Percentiles rank a stretch among this genome's conserved stretches.
Evolutionary conservation across 2,329 filamentous ascomycete species (phyloP).

Genomic region (Aspergillus aculeatus): DNA sequence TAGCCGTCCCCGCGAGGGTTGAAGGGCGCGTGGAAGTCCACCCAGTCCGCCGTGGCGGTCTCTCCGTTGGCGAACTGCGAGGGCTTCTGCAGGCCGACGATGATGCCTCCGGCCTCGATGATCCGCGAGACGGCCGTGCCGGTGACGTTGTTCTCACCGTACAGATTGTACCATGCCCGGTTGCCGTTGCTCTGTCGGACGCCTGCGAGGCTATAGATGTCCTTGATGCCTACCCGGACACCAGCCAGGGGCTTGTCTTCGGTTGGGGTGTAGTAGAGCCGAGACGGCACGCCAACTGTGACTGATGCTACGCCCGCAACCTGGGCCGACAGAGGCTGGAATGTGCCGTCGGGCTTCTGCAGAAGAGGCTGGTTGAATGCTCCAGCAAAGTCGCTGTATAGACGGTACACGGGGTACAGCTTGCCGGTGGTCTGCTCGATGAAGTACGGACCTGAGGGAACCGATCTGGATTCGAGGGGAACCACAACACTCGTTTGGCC

Average conservation of each 20-base stretch:
- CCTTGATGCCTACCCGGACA: constrained; percentile 62
- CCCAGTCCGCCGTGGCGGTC: constrained; percentile 22
- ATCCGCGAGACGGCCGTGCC: constrained; percentile 54
- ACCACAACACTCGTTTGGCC: background rate
- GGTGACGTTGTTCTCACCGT: constrained; percentile 47
- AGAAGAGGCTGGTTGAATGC: background rate
- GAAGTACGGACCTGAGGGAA: constrained; percentile 2
- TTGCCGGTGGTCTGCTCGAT: constrained; percentile 2
- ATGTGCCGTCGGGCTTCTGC: constrained; percentile 2
- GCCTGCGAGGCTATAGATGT: constrained; percentile 60
- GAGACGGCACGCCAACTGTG: constrained; percentile 57
- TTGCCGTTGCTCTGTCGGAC: constrained; percentile 58
- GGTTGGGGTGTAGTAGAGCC: constrained; percentile 56
- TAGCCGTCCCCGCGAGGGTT: constrained; percentile 39
- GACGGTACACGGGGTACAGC: background rate
- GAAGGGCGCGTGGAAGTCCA: constrained; percentile 34
- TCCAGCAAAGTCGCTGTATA: constrained; percentile 3
- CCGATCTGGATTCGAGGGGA: background rate
- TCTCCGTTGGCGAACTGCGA: constrained; percentile 30
- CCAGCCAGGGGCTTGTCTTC: constrained; percentile 53
- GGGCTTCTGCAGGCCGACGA: constrained; percentile 30
- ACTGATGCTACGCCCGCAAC: constrained; percentile 23
- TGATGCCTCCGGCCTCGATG: constrained; percentile 57
- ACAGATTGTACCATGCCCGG: constrained; percentile 57
- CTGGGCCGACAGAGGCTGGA: constrained; percentile 1